Conservation (phyloP, 441 rosid genomes). For the Hura crepitans region DNA sequence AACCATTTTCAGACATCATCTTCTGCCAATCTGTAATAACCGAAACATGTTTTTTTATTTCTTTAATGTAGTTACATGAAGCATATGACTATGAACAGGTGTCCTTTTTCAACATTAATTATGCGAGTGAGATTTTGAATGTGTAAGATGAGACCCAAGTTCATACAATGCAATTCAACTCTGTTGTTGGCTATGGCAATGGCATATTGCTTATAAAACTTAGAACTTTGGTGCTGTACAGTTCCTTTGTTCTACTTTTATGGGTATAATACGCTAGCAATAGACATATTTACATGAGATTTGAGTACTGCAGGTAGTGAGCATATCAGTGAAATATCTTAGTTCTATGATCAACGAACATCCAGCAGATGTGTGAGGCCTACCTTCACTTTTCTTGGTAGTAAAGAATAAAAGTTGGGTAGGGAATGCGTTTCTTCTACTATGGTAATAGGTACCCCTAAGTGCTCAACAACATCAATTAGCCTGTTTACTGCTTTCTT, state of each 20-base stretch:
- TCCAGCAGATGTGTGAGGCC: conserved; percentile 13
- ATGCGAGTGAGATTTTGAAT: neutral
- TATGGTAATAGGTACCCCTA: conserved; percentile 16
- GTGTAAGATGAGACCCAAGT: neutral
- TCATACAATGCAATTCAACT: neutral
- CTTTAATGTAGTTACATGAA: neutral
- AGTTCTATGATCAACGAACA: neutral
- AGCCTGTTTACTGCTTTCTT: conserved; percentile 34
- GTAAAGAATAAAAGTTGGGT: conserved; percentile 20
- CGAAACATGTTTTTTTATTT: too few species aligned
- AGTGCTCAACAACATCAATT: conserved; percentile 41
- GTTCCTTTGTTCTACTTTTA: neutral
- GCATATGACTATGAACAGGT: neutral
- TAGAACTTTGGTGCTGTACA: neutral
- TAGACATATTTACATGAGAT: conserved; percentile 11
- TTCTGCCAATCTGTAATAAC: neutral
- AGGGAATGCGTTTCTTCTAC: conserved; percentile 21
- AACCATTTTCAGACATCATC: neutral
- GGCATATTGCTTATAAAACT: neutral
- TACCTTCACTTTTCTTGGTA: conserved; percentile 3
- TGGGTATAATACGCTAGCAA: neutral
- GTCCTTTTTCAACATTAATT: neutral
- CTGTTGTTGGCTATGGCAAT: neutral
- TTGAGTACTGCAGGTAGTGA: neutral
- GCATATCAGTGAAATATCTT: neutral